Evolutionary conservation across 2,329 filamentous ascomycete genomes (phyloP).

Genomic region (Cladosporium sp.): DNA sequence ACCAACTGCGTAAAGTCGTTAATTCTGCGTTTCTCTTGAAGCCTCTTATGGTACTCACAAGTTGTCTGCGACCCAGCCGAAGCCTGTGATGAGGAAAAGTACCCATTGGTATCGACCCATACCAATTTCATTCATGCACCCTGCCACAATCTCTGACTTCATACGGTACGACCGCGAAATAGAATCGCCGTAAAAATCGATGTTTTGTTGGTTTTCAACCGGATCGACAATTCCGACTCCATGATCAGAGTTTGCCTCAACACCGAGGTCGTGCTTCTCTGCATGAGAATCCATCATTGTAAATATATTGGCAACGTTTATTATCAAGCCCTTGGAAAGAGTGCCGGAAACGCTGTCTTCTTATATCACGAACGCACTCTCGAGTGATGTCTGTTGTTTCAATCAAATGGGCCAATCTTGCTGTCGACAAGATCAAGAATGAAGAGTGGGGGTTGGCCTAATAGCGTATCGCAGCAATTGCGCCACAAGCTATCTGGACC

Average conservation of each 20-base stretch:
- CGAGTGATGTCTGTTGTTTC: too few species aligned
- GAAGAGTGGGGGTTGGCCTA: too few species aligned
- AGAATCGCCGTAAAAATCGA: constrained; percentile 5
- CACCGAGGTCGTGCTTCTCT: background rate
- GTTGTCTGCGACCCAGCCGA: constrained; percentile 82
- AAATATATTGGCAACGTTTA: too few species aligned
- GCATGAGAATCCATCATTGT: too few species aligned
- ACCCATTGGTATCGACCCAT: constrained; percentile 83
- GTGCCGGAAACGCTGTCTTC: too few species aligned
- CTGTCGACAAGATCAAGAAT: too few species aligned
- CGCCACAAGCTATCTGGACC: too few species aligned
- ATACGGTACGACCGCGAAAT: constrained; percentile 8
- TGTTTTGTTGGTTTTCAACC: background rate
- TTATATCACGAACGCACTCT: too few species aligned
- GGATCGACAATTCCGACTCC: constrained; percentile 6
- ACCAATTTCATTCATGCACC: constrained; percentile 55
- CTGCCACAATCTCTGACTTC: constrained; percentile 11
- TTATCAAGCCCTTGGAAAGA: too few species aligned
- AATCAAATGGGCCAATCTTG: too few species aligned
- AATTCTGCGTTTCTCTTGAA: constrained; percentile 44
- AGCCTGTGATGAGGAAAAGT: constrained; percentile 73
- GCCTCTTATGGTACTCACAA: constrained; percentile 57
- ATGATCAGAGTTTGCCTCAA: constrained; percentile 5
- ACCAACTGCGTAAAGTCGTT: constrained; percentile 57
- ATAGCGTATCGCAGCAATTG: too few species aligned